A percentile compares a stretch with the other conserved stretches of the same genome.
Evolutionary conservation across 1,284 basidiomycete genomes (phyloP).

Genomic region (Rhodotorula sp.): DNA sequence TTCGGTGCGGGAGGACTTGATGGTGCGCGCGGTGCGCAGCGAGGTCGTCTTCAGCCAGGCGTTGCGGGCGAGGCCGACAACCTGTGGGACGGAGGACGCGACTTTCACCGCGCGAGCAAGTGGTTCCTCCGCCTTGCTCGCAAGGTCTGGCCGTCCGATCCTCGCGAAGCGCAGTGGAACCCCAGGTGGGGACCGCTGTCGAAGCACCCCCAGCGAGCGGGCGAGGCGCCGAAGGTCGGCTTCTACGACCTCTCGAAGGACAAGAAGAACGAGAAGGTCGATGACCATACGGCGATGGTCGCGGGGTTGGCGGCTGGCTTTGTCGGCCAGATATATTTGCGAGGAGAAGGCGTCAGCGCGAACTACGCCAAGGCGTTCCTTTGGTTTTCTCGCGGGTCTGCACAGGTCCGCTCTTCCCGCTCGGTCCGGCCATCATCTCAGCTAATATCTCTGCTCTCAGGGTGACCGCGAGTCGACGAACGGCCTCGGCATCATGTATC

Average conservation of each 20-base stretch:
- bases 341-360: slow-evolving; percentile 81
- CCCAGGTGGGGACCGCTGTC: background rate
- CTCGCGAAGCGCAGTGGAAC: slow-evolving; percentile 27
- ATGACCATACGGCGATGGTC: slow-evolving; percentile 60
- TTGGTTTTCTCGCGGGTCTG: slow-evolving; percentile 88
- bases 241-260: slow-evolving; percentile 44
- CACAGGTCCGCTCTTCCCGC: slow-evolving; percentile 51
- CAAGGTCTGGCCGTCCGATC: slow-evolving; percentile 65
- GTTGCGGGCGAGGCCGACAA: slow-evolving; percentile 27
- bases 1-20: slow-evolving; percentile 88
- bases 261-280: slow-evolving; percentile 35
- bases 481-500: slow-evolving; percentile 83
- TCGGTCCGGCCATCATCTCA: background rate
- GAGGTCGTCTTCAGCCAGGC: slow-evolving; percentile 11
- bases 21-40: slow-evolving; percentile 52
- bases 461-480: slow-evolving; percentile 85
- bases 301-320: slow-evolving; percentile 77
- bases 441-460: slow-evolving; percentile 43
- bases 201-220: background rate
- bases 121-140: slow-evolving; percentile 81
- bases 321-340: slow-evolving; percentile 86
- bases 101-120: slow-evolving; percentile 67
- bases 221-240: slow-evolving; percentile 42
- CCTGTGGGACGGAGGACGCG: slow-evolving; percentile 47
- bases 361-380: slow-evolving; percentile 76